Percentiles rank a stretch among this genome's conserved stretches.
These are phyloP conservation scores for Neofusicoccum kwambonambiense DNA, from an alignment of 2,329 filamentous ascomycete species.

Conservation along the genomic window DNA sequence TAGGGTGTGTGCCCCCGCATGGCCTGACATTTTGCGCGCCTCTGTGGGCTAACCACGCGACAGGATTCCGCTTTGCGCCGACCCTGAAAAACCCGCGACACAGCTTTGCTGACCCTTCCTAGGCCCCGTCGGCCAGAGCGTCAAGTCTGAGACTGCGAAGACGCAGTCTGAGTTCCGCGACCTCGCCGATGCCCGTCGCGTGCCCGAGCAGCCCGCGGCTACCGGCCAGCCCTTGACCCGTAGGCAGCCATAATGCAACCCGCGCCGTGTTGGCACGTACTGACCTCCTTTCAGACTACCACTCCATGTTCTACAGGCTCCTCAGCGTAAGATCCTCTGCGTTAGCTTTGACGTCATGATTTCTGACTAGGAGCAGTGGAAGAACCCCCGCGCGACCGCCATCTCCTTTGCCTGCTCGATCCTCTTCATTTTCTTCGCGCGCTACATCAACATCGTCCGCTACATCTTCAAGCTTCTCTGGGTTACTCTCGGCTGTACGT, in stretches of 20 bases:
- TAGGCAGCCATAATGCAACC: conserved; percentile 34
- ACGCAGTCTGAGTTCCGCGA: conserved; percentile 59
- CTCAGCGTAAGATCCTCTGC: conserved; percentile 52
- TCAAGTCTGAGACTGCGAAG: conserved; percentile 56
- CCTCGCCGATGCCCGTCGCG: conserved; percentile 54
- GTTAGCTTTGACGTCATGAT: neutral
- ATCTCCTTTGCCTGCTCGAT: conserved; percentile 58
- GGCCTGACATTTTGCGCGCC: neutral
- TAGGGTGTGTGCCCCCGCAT: conserved; percentile 35
- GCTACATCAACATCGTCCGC: conserved; percentile 62
- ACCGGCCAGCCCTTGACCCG: conserved; percentile 63
- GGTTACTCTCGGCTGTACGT: conserved; percentile 58
- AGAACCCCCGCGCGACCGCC: conserved; percentile 63
- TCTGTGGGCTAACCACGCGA: conserved; percentile 15
- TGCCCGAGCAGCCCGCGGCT: conserved; percentile 54
- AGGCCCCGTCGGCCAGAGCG: conserved; percentile 57
- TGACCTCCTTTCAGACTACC: conserved; percentile 54
- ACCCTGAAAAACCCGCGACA: conserved; percentile 17
- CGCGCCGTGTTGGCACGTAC: neutral
- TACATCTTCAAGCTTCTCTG: conserved; percentile 62
- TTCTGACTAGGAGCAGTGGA: conserved; percentile 50
- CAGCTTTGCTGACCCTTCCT: conserved; percentile 22
- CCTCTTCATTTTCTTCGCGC: conserved; percentile 60
- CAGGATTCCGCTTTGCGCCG: conserved; percentile 6
- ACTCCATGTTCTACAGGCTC: conserved; percentile 65